Percentiles rank a stretch among this genome's conserved stretches.
Conservation (phyloP, 2,329 filamentous ascomycete species). For the Alternaria sp. region DNA sequence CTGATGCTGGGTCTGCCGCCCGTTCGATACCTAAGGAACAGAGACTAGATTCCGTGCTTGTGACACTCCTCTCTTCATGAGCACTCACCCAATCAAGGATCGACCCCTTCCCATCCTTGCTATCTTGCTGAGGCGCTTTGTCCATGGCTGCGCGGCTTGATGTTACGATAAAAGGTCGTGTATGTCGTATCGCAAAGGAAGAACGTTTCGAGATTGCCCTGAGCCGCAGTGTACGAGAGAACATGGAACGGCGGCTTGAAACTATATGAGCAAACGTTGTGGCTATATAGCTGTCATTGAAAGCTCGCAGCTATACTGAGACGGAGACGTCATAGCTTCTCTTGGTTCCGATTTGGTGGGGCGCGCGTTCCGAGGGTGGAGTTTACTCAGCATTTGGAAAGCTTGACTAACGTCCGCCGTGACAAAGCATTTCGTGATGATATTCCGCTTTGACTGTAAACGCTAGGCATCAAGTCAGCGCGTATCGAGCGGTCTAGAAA, state of each 20-base stretch:
- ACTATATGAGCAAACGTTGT: neutral
- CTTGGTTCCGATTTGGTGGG: constrained; percentile 18
- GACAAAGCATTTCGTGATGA: constrained; percentile 12
- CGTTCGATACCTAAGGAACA: neutral
- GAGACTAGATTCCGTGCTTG: neutral
- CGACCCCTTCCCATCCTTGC: constrained; percentile 7
- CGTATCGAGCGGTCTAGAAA: neutral
- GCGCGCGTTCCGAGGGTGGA: constrained; percentile 16
- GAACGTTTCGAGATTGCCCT: constrained; percentile 24
- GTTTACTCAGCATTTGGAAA: constrained; percentile 45
- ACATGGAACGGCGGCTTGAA: constrained; percentile 22
- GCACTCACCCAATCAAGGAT: constrained; percentile 15
- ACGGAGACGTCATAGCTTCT: constrained; percentile 31
- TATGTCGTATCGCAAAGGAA: constrained; percentile 11
- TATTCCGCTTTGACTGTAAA: neutral
- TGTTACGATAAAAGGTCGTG: constrained; percentile 24
- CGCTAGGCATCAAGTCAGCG: neutral
- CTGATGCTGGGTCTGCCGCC: neutral
- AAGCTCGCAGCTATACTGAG: constrained; percentile 19
- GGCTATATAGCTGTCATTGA: constrained; percentile 38
- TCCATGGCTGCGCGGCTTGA: constrained; percentile 23
- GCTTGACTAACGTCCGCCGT: constrained; percentile 32
- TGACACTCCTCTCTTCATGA: no score
- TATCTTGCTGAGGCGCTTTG: constrained; percentile 16
- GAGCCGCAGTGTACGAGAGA: constrained; percentile 25